These are phyloP conservation scores for Alternaria panax DNA, from an alignment of 2,329 filamentous ascomycete species.

Conservation along the genomic window DNA sequence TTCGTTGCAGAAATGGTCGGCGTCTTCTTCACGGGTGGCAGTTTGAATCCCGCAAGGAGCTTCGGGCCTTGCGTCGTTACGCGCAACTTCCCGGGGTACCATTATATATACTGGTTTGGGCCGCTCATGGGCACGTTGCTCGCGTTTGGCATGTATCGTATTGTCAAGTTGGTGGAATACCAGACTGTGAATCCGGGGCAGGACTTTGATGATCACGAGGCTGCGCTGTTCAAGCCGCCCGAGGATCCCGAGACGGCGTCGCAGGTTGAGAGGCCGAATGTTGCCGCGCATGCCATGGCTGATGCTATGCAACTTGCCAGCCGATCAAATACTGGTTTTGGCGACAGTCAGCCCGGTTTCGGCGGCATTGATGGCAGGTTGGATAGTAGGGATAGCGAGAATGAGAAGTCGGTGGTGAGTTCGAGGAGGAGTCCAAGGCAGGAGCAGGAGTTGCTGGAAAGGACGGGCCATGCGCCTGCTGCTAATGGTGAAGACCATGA, in stretches of 20 bases:
- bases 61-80: conserved; percentile 54
- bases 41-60: conserved; percentile 51
- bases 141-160: conserved; percentile 50
- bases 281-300: conserved; percentile 34
- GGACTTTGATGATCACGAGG: conserved; percentile 50
- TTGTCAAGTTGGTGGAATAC: conserved; percentile 53
- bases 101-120: conserved; percentile 56
- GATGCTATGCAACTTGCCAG: conserved; percentile 11
- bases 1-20: conserved; percentile 67
- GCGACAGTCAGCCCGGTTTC: not conserved
- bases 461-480: not conserved
- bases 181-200: conserved; percentile 53
- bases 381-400: not conserved
- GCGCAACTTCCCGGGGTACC: conserved; percentile 47
- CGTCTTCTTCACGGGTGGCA: conserved; percentile 55
- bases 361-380: conserved; percentile 20
- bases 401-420: not conserved
- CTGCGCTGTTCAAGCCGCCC: conserved; percentile 41
- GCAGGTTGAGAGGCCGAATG: conserved; percentile 43
- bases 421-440: not conserved
- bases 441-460: not conserved
- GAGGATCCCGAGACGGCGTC: conserved; percentile 30
- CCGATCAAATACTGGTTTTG: conserved; percentile 7
- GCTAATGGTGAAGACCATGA: not conserved
- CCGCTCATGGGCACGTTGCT: conserved; percentile 47